A percentile compares a stretch with the other conserved stretches of the same genome.
These are phyloP conservation scores for Dacryopinax primogenitus DNA, from an alignment of 768 basidiomycete genomes.

Conservation along the genomic window DNA sequence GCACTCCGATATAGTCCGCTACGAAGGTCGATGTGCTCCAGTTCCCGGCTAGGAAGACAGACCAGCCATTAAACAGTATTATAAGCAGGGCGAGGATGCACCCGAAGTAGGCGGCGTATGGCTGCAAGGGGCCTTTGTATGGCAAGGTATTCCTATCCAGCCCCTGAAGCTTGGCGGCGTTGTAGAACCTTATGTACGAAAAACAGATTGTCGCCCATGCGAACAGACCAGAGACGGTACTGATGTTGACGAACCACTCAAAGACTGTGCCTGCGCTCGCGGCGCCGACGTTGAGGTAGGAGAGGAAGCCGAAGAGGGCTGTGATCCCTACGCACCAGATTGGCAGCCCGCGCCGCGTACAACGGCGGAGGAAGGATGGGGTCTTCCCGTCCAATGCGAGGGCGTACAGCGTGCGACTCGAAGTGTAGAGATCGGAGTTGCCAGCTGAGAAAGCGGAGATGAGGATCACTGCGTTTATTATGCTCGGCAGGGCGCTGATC, in stretches of 20 bases:
- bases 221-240: constrained; percentile 20
- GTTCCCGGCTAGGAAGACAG: constrained; percentile 21
- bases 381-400: constrained; percentile 28
- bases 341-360: constrained; percentile 28
- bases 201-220: constrained; percentile 28
- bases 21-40: constrained; percentile 23
- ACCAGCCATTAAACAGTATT: constrained; percentile 13
- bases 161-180: constrained; percentile 27
- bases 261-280: constrained; percentile 25
- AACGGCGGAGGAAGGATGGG: constrained; percentile 26
- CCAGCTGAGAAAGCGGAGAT: constrained; percentile 31
- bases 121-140: constrained; percentile 24
- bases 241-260: constrained; percentile 28
- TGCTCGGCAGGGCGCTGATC: constrained; percentile 29
- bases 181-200: constrained; percentile 29
- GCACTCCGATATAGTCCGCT: constrained; percentile 35
- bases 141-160: constrained; percentile 25
- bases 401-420: constrained; percentile 27
- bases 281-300: constrained; percentile 19
- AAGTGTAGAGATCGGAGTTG: constrained; percentile 27
- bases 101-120: constrained; percentile 15
- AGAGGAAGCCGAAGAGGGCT: constrained; percentile 14
- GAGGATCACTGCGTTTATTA: constrained; percentile 31
- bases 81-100: constrained; percentile 11
- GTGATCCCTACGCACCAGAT: constrained; percentile 19